phyloP scores from a whole-genome alignment of 805 yeast species.

The Suhomyces prunicola region DNA sequence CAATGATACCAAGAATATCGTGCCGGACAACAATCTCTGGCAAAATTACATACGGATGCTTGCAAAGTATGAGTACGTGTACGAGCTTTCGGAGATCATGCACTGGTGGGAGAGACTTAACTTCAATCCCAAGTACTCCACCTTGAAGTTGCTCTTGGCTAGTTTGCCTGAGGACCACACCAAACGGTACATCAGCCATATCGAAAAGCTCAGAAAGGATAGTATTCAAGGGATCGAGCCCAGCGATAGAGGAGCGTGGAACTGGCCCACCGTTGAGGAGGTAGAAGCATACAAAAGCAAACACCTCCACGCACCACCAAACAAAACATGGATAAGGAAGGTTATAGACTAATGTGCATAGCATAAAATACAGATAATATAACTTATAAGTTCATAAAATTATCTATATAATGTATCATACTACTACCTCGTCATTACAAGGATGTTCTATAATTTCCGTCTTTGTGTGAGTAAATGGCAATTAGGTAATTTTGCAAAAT shows the following conservation, averaged over 20 bases:
- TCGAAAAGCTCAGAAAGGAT: constrained; percentile 16
- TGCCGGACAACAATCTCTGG: constrained; percentile 50
- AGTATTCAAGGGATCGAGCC: not conserved
- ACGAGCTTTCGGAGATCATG: constrained; percentile 49
- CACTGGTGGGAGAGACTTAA: constrained; percentile 52
- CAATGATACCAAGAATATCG: constrained; percentile 17
- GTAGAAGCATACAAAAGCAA: not conserved
- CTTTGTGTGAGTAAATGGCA: too few species aligned
- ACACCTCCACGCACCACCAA: not conserved
- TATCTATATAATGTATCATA: too few species aligned
- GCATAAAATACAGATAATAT: not conserved
- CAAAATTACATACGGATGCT: constrained; percentile 50
- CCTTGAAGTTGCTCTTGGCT: constrained; percentile 39
- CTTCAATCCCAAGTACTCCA: constrained; percentile 38
- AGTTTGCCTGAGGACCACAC: constrained; percentile 37
- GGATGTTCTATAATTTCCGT: too few species aligned
- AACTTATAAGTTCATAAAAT: not conserved
- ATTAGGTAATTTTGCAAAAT: too few species aligned
- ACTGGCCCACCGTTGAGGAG: constrained; percentile 6
- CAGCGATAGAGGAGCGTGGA: constrained; percentile 2
- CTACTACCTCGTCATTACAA: too few species aligned
- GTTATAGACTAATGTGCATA: not conserved
- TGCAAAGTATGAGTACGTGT: constrained; percentile 43
- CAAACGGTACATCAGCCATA: constrained; percentile 37
- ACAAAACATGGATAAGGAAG: not conserved